phyloP scores from a whole-genome alignment of 2,329 filamentous ascomycete species.

The Colletotrichum simmondsii region DNA sequence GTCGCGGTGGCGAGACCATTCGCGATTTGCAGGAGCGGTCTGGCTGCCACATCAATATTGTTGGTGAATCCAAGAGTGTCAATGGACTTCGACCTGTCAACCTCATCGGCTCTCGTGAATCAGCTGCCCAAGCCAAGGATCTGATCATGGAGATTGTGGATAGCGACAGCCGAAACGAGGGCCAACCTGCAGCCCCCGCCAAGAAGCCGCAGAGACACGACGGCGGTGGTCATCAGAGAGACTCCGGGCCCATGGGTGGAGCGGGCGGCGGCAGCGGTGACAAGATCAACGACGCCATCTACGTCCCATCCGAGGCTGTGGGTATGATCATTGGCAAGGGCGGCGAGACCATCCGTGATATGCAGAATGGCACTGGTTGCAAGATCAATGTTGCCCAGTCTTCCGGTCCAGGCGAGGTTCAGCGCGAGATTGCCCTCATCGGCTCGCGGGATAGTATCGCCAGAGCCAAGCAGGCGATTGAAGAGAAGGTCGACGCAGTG shows the following conservation, averaged over 20 bases:
- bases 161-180: constrained; percentile 78
- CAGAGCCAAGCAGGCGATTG: constrained; percentile 84
- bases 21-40: constrained; percentile 91
- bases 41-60: constrained; percentile 96
- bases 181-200: constrained; percentile 41
- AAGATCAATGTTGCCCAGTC: constrained; percentile 94
- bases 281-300: constrained; percentile 85
- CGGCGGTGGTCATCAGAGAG: constrained; percentile 44
- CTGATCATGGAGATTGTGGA: constrained; percentile 95
- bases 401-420: constrained; percentile 78
- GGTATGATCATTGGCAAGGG: constrained; percentile 98
- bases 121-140: constrained; percentile 83
- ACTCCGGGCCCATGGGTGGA: constrained; percentile 41
- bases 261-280: constrained; percentile 57
- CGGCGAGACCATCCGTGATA: constrained; percentile 93
- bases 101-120: constrained; percentile 81
- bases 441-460: constrained; percentile 82
- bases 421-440: constrained; percentile 88
- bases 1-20: constrained; percentile 93
- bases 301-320: constrained; percentile 89
- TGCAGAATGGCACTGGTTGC: constrained; percentile 88
- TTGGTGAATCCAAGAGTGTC: constrained; percentile 91
- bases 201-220: constrained; percentile 46
- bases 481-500: constrained; percentile 92
- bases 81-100: constrained; percentile 92